phyloP scores from a whole-genome alignment of 2,329 filamentous ascomycete genomes.

The Orbilia quercus region DNA sequence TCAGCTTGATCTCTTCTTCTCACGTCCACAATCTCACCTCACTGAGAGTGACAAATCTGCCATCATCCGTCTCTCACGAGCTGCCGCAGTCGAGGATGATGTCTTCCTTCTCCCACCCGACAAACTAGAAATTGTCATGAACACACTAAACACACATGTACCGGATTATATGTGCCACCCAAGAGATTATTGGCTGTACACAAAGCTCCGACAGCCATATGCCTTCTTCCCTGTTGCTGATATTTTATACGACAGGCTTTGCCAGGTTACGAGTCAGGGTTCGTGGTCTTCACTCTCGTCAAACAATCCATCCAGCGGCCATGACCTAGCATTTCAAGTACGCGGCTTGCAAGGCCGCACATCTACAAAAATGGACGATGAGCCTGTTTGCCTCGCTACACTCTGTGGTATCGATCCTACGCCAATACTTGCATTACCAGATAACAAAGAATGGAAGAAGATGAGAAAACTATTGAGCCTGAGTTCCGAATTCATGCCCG shows the following conservation, averaged over 20 bases:
- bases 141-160: too few species aligned
- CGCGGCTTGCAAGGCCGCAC: neutral
- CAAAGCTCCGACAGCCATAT: neutral
- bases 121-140: too few species aligned
- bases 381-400: neutral
- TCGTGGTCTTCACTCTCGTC: neutral
- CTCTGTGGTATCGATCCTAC: slow-evolving; percentile 1
- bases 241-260: neutral
- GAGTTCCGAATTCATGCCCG: neutral
- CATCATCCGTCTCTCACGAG: slow-evolving; percentile 1
- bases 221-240: neutral
- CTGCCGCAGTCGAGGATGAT: neutral
- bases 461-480: neutral
- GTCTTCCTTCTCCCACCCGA: too few species aligned
- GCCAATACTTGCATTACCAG: slow-evolving; percentile 2
- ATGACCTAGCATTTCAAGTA: too few species aligned
- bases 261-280: neutral
- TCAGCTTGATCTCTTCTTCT: slow-evolving; percentile 2
- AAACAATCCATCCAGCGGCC: neutral
- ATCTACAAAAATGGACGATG: slow-evolving; percentile 6
- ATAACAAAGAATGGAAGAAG: slow-evolving; percentile 8
- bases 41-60: neutral
- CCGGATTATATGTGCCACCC: too few species aligned
- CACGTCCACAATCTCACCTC: neutral
- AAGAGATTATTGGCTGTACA: too few species aligned